These are phyloP conservation scores for Rhizophora mangle DNA, from an alignment of 345 rosid species.

Conservation along the genomic window DNA sequence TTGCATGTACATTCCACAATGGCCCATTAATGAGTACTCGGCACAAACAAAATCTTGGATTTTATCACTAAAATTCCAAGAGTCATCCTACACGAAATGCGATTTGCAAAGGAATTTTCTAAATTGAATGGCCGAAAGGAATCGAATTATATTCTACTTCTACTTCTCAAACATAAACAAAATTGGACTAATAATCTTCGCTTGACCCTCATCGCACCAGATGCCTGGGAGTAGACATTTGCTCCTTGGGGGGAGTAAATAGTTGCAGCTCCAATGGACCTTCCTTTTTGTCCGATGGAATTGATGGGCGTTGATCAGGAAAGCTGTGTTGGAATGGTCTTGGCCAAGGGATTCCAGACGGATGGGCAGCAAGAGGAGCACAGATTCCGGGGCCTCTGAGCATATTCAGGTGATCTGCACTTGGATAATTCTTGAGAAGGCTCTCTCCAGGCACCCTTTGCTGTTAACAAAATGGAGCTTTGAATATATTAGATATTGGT, in stretches of 20 bases:
- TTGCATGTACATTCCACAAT: no score
- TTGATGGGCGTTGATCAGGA: not conserved
- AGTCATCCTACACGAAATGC: no score
- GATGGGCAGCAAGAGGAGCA: conserved; percentile 1
- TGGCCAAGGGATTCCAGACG: conserved; percentile 21
- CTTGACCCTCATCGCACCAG: conserved; percentile 17
- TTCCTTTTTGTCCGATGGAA: not conserved
- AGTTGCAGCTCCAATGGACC: conserved; percentile 14
- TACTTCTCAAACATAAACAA: no score
- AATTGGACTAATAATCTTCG: conserved; percentile 2
- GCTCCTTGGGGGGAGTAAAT: conserved; percentile 7
- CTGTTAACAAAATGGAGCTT: no score
- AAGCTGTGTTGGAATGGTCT: not conserved
- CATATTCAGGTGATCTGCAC: conserved; percentile 1
- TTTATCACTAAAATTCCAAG: no score
- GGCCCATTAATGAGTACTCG: no score
- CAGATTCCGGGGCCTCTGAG: conserved; percentile 1
- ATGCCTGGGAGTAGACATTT: conserved; percentile 10
- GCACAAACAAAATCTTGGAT: no score
- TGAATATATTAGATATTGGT: no score
- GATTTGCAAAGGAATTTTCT: no score
- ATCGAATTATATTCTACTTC: no score
- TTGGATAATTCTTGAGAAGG: conserved; percentile 5
- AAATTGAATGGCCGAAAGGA: no score
- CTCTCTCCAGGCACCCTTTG: no score